Base-by-base conservation (phyloP, 345 rosid genomes). In the Eutrema japonicum region DNA sequence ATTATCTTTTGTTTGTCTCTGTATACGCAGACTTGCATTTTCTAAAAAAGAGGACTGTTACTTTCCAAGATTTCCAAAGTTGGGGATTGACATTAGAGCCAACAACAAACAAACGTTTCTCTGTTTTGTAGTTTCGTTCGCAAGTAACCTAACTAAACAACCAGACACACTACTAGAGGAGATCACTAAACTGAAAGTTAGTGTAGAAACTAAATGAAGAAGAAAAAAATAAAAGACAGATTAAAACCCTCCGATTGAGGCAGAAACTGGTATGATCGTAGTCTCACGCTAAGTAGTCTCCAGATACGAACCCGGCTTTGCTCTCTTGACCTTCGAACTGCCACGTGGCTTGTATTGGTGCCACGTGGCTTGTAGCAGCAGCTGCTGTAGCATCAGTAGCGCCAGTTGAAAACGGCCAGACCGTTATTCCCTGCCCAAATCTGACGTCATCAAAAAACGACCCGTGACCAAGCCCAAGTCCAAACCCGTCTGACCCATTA, bases 401-500 rank as follows among this genome's bases (percentile, higher is more conserved):
- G 8, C 38, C 69, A 29, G 37, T 37, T 49, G 70, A 76, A 46
- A 69, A 76, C 35, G 79, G 79, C 79, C 79, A 76, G 18, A 63
- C 70, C 22, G 79, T 68, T 68, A 75, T 53, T 32, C 79, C 79
- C 61, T 63, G 79, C 3, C 65, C 79, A 32, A 53, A 76, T 14
- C 79, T 63, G 37, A 29, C 79, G 9, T 54, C 64, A 5, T 69
- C 79, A 11, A 62, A 55, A 47, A 46, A 76, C 45, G 79, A 69
- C 37, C 65, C 79, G 7, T 75, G 73, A 60, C 75, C 75, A 76
- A 76, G 79, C 30, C 75, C 79, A 62, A 76, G 74, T 1, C 70
- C 64, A 38, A 69, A 69, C 37, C 75, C 75, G 0, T 76, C 75
- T 8, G 64, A 53, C 45, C 59, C 79, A 54, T 45, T 62, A 76